Conservation (phyloP, 805 yeast species). For the Schwanniomyces sp. region DNA sequence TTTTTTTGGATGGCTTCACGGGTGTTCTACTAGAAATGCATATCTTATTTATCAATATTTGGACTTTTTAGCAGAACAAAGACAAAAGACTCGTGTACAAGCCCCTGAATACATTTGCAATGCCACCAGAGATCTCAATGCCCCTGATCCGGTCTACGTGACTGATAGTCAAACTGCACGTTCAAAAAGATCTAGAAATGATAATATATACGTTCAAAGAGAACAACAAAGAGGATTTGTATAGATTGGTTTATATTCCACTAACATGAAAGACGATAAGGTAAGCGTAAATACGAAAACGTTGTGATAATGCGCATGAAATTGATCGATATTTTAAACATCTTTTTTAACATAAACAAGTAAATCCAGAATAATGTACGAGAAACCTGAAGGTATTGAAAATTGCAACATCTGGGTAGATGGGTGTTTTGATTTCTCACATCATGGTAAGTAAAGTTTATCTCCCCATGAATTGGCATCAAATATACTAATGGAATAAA, state of each 20-base stretch:
- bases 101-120: constrained; percentile 19
- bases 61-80: constrained; percentile 15
- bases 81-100: constrained; percentile 12
- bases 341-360: background rate
- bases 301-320: background rate
- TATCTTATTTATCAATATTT: constrained; percentile 59
- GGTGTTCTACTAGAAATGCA: constrained; percentile 87
- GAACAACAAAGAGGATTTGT: constrained; percentile 6
- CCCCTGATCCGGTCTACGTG: background rate
- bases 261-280: background rate
- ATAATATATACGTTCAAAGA: background rate
- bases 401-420: constrained; percentile 82
- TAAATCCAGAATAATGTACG: constrained; percentile 25
- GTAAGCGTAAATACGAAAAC: background rate
- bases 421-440: constrained; percentile 97
- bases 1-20: constrained; percentile 76
- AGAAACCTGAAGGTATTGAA: constrained; percentile 43
- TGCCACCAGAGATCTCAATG: background rate
- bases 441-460: constrained; percentile 63
- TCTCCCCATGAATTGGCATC: background rate
- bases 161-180: background rate
- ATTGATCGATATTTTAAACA: background rate
- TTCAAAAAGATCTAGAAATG: background rate
- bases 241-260: background rate
- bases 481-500: constrained; percentile 9